Evolutionary conservation across 2,329 filamentous ascomycete genomes (phyloP), one percentile per base, ranked within the genome.

Genomic region (Calonectria montana): DNA sequence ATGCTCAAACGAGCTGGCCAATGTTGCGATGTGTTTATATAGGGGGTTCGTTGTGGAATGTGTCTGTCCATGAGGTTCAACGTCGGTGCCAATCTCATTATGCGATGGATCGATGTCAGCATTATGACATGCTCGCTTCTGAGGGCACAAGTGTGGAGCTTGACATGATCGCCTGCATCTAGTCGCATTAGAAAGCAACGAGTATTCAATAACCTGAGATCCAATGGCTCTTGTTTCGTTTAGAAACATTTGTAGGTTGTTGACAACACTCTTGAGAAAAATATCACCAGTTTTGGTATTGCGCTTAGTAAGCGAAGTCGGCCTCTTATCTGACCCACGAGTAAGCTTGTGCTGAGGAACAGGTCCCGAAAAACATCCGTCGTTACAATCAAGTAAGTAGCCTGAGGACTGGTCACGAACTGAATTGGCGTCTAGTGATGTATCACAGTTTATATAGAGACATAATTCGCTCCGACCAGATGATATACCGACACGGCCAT

Each of bases 181-280:
- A 39, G 69, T 65, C 29, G 61, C 63, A 29, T 65, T 53, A 41
- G 73, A 31, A 35, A 64, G 69, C 41, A 81, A 79, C 18, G 83
- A 80, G 13, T 73, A 78, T 37, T 84, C 82, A 5, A 84, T 80
- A 13, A 81, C 83, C 63, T 86, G 82, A 21, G 84, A 81, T 13
- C 86, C 87, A 48, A 88, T 78, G 2, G 82, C 78, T 10, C 88
- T 75, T 13, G 86, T 86, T 76, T 89, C 87, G 37, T 81, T 83
- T 7, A 89, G 76, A 21, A 89, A 82, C 27, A 83, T 80, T 70
- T 89, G 87, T 29, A 89, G 79, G 69, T 88, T 84, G 41, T 79
- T 80, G 41, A 87, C 80, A 3, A 84, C 82, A 7, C 76, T 80
- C 50, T 81, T 82, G 72, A 87, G 84, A 9, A 71, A 67, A 27